Base-by-base conservation (phyloP, 2,329 filamentous ascomycete species). In the Pseudogymnoascus sp. region DNA sequence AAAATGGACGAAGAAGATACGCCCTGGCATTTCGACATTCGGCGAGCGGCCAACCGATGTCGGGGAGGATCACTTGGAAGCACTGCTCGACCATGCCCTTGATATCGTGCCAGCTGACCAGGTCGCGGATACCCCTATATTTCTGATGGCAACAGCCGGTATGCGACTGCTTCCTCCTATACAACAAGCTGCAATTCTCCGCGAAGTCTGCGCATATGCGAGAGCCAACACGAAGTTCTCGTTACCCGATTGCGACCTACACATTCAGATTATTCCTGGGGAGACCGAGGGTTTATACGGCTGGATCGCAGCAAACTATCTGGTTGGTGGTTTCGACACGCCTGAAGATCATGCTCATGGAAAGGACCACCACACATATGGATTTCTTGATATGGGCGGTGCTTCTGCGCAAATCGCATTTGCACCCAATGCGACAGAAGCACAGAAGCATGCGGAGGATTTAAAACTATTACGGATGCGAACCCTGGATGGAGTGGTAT, bases 351-450 rank as follows among this genome's bases (percentile, higher is more conserved):
- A 96, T 68, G 78, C 84, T 60, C 91, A 96, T 72, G 91, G 91
- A 59, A 91, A 96, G 66, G 84, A 83, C 25, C 94, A 97, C 72
- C 89, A 92, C 70, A 99, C 94, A 0, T 99, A 97, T 73, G 94
- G 94, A 0, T 99, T 99, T 70, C 78, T 99, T 63, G 94, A 99
- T 72, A 99, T 99, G 95, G 94, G 94, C 58, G 94, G 94, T 59
- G 94, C 94, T 25, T 97, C 93, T 0, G 93, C 94, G 14, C 94
- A 99, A 75, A 97, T 99, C 70, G 94, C 95, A 0, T 99, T 99
- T 73, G 93, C 92, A 1, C 94, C 94, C 1, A 99, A 99, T 74
- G 77, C 82, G 3, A 97, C 94, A 1, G 94, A 99, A 73, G 87
- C 91, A 1, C 83, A 86, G 69, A 94, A 91, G 70, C 95, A 99